Percentiles rank a stretch among this genome's conserved stretches.
phyloP scores from a whole-genome alignment of 1,284 basidiomycete species.

The Rhodotorula sp. region DNA sequence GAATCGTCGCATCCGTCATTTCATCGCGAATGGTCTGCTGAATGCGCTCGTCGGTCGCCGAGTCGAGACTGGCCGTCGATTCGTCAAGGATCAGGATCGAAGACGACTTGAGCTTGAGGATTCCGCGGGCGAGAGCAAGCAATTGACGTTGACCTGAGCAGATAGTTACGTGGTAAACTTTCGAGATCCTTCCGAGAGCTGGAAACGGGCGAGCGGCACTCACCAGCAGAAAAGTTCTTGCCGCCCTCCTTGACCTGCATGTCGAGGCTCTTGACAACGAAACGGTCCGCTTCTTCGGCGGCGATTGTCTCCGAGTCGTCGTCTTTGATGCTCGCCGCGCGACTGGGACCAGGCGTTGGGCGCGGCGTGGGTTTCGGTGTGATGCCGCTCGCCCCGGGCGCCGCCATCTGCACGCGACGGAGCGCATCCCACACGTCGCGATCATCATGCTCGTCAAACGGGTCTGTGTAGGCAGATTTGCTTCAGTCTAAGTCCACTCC shows the following conservation, averaged over 20 bases:
- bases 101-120: conserved; percentile 56
- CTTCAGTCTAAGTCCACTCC: background rate
- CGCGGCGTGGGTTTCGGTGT: conserved; percentile 13
- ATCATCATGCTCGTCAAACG: conserved; percentile 54
- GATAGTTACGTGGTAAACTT: background rate
- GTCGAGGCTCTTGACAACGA: conserved; percentile 54
- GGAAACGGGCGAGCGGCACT: background rate
- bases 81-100: conserved; percentile 59
- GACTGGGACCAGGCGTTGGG: conserved; percentile 16
- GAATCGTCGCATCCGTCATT: conserved; percentile 49
- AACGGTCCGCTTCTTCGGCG: conserved; percentile 46
- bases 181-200: background rate
- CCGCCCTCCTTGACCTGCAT: conserved; percentile 55
- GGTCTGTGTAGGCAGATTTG: conserved; percentile 41
- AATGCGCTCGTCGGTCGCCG: conserved; percentile 52
- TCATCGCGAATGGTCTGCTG: conserved; percentile 52
- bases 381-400: conserved; percentile 13
- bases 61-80: conserved; percentile 51
- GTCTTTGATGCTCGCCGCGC: conserved; percentile 5
- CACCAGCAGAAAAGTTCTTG: conserved; percentile 55
- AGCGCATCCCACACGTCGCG: conserved; percentile 56
- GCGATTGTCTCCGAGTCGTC: conserved; percentile 7
- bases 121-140: conserved; percentile 56
- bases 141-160: conserved; percentile 54
- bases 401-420: conserved; percentile 53